phyloP scores from a whole-genome alignment of 78 protist genomes.

The Pelomyxa schiedti region DNA sequence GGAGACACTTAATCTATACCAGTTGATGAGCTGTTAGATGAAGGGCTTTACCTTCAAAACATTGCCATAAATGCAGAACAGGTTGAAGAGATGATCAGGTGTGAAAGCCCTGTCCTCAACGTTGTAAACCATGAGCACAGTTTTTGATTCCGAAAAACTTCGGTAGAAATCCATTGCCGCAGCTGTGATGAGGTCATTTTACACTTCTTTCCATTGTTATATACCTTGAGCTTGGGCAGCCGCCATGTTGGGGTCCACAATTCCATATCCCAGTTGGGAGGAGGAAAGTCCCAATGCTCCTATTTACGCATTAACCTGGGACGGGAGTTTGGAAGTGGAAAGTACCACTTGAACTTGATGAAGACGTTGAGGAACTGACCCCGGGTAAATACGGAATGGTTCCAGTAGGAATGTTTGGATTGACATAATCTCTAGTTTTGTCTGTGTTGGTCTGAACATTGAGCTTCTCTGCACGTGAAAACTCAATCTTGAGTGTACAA shows the following conservation, averaged over 20 bases:
- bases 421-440: conserved; percentile 21
- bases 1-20: conserved; percentile 47
- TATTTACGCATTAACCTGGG: neutral
- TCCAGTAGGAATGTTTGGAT: neutral
- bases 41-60: conserved; percentile 47
- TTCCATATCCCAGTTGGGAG: neutral
- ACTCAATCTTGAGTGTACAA: conserved; percentile 42
- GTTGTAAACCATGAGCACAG: conserved; percentile 42
- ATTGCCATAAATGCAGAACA: conserved; percentile 56
- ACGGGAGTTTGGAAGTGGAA: neutral
- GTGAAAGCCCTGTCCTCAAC: conserved; percentile 20
- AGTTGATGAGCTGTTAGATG: neutral
- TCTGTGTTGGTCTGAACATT: conserved; percentile 28
- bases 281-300: conserved; percentile 3
- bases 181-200: neutral
- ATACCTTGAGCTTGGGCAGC: neutral
- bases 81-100: conserved; percentile 51
- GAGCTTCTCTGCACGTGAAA: conserved; percentile 30
- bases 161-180: neutral
- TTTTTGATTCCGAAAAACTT: neutral
- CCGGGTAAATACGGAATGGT: neutral
- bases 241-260: conserved; percentile 2
- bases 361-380: neutral
- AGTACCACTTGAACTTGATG: conserved; percentile 12
- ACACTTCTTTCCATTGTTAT: neutral